Percentiles rank a stretch among this genome's conserved stretches.
Evolutionary conservation across 1,139 yeast species (phyloP).

Genomic region (Martiniozyma asiatica): DNA sequence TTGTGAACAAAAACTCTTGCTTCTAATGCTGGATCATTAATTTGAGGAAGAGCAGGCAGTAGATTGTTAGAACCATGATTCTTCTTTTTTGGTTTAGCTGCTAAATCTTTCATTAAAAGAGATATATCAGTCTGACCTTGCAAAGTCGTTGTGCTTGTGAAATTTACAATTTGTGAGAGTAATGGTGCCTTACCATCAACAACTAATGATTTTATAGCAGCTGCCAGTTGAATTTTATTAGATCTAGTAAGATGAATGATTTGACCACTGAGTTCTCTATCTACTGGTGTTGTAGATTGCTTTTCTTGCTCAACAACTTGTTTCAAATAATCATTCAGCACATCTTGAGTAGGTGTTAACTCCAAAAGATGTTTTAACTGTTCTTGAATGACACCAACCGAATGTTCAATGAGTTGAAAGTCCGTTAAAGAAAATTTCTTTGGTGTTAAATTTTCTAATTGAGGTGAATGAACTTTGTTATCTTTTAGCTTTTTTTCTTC

Average conservation of each 20-base stretch:
- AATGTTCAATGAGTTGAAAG: slow-evolving; percentile 16
- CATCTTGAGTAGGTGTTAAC: slow-evolving; percentile 7
- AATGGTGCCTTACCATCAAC: slow-evolving; percentile 31
- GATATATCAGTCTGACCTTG: slow-evolving; percentile 11
- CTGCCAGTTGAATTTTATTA: slow-evolving; percentile 44
- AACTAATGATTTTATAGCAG: slow-evolving; percentile 44
- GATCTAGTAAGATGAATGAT: slow-evolving; percentile 40
- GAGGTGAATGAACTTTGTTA: neutral
- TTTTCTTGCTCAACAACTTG: slow-evolving; percentile 46
- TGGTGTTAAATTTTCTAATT: neutral
- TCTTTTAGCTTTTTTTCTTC: slow-evolving; percentile 6
- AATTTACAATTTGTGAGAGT: slow-evolving; percentile 21
- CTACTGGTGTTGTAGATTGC: slow-evolving; percentile 18
- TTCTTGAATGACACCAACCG: slow-evolving; percentile 9
- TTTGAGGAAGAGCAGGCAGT: slow-evolving; percentile 56
- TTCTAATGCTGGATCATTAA: slow-evolving; percentile 44
- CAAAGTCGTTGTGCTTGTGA: slow-evolving; percentile 18
- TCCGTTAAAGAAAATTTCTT: slow-evolving; percentile 26
- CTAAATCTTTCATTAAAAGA: slow-evolving; percentile 7
- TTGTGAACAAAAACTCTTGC: slow-evolving; percentile 75
- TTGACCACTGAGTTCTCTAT: slow-evolving; percentile 22
- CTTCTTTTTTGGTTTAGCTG: slow-evolving; percentile 10
- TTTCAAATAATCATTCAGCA: slow-evolving; percentile 14
- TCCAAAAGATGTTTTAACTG: slow-evolving; percentile 8
- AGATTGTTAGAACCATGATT: slow-evolving; percentile 2